Evolutionary conservation across 2,329 filamentous ascomycete genomes (phyloP).

Genomic region (Cordyceps militaris): DNA sequence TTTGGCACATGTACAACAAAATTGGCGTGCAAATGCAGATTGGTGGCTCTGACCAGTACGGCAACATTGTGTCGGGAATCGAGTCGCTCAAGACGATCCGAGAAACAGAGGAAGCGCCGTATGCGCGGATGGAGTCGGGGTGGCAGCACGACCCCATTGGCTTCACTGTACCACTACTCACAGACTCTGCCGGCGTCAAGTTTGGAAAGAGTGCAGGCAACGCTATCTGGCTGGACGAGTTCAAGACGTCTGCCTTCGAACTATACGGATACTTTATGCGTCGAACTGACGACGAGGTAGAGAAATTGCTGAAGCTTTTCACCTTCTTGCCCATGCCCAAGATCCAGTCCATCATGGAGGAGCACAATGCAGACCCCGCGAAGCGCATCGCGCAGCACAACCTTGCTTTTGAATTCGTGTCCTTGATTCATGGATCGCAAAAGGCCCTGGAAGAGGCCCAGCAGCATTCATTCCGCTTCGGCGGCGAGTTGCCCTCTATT

Average conservation of each 20-base stretch:
- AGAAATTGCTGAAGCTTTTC: constrained; percentile 77
- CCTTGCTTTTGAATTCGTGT: constrained; percentile 74
- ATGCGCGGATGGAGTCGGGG: constrained; percentile 31
- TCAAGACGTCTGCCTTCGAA: constrained; percentile 75
- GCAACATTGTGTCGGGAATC: constrained; percentile 88
- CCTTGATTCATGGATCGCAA: constrained; percentile 65
- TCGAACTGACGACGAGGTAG: constrained; percentile 72
- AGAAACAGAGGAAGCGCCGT: constrained; percentile 44
- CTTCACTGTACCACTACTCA: constrained; percentile 85
- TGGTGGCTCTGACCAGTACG: constrained; percentile 91
- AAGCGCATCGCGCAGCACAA: constrained; percentile 74
- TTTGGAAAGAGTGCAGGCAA: constrained; percentile 95
- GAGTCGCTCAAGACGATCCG: constrained; percentile 75
- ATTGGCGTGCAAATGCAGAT: constrained; percentile 75
- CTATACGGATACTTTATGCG: constrained; percentile 88
- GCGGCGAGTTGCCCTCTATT: constrained; percentile 25
- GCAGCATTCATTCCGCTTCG: constrained; percentile 46
- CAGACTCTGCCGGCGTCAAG: constrained; percentile 77
- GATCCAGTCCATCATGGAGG: constrained; percentile 61
- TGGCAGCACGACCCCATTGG: constrained; percentile 61
- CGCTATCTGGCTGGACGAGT: constrained; percentile 82
- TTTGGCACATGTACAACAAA: constrained; percentile 74
- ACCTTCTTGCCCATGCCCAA: constrained; percentile 71
- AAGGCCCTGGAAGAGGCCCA: constrained; percentile 56
- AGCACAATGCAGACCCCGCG: constrained; percentile 61